Conservation (phyloP, 805 yeast species). For the Sungouiozyma intestinalis region DNA sequence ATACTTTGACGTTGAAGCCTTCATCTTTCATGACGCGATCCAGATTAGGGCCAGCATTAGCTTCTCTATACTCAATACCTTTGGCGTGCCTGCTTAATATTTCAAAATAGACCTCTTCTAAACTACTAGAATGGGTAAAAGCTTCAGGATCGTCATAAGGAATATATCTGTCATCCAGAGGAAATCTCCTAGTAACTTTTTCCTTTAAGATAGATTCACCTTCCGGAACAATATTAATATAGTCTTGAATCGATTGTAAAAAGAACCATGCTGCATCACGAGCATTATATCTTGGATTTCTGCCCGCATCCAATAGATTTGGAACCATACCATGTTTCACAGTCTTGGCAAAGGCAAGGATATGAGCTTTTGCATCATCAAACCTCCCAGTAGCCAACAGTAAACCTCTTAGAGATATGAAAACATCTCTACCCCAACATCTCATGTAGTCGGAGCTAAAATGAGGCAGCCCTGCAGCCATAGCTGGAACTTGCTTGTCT, state of each 20-base stretch:
- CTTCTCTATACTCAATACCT: slow-evolving; percentile 83
- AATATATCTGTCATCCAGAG: slow-evolving; percentile 74
- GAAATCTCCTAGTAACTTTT: slow-evolving; percentile 73
- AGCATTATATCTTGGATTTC: slow-evolving; percentile 90
- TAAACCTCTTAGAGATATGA: slow-evolving; percentile 76
- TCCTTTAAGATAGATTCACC: slow-evolving; percentile 61
- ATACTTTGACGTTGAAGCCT: slow-evolving; percentile 77
- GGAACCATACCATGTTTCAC: slow-evolving; percentile 94
- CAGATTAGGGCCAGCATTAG: slow-evolving; percentile 82
- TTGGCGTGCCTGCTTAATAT: slow-evolving; percentile 78
- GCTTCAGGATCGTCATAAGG: slow-evolving; percentile 63
- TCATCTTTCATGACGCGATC: slow-evolving; percentile 89
- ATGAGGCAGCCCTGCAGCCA: slow-evolving; percentile 97
- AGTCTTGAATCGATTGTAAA: slow-evolving; percentile 80
- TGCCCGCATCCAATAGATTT: slow-evolving; percentile 82
- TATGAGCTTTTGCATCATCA: slow-evolving; percentile 72
- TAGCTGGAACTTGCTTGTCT: slow-evolving; percentile 46
- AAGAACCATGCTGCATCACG: slow-evolving; percentile 97
- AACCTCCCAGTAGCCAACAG: slow-evolving; percentile 65
- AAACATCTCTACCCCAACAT: slow-evolving; percentile 98
- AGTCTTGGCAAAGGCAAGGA: slow-evolving; percentile 79
- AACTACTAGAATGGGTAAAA: slow-evolving; percentile 55
- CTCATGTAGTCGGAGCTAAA: slow-evolving; percentile 87
- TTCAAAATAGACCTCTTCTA: slow-evolving; percentile 74
- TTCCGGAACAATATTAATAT: slow-evolving; percentile 52